Evolutionary conservation across 352 stramenopile genomes (phyloP).

Genomic region (Vaucheria bursata): DNA sequence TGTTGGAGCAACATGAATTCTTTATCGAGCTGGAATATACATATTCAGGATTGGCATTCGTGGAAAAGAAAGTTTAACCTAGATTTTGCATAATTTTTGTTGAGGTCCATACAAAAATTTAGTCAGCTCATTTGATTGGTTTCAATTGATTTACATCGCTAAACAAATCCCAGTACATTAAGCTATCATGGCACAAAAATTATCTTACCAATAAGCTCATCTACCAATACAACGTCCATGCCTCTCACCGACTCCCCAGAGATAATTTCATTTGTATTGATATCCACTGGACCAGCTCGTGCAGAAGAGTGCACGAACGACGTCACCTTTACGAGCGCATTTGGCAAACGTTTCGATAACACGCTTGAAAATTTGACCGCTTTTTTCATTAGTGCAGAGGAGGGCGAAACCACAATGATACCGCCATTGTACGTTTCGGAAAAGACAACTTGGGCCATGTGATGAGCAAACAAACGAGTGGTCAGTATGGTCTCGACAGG

Average conservation of each 20-base stretch:
- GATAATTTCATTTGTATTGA: slow-evolving; percentile 40
- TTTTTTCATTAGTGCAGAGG: slow-evolving; percentile 37
- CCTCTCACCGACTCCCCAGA: slow-evolving; percentile 27
- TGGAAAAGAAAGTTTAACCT: too few relatives aligned
- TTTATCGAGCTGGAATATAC: too few relatives aligned
- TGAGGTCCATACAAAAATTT: too few relatives aligned
- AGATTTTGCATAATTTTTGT: too few relatives aligned
- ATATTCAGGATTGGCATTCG: too few relatives aligned
- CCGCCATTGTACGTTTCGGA: neutral
- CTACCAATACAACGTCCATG: slow-evolving; percentile 31
- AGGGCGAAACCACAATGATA: slow-evolving; percentile 8
- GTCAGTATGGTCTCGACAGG: slow-evolving; percentile 83
- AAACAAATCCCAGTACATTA: too few relatives aligned
- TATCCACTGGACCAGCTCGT: slow-evolving; percentile 31
- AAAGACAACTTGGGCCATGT: slow-evolving; percentile 14
- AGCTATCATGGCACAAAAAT: too few relatives aligned
- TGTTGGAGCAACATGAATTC: too few relatives aligned
- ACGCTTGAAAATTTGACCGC: slow-evolving; percentile 36
- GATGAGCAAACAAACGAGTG: slow-evolving; percentile 37
- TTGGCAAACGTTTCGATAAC: slow-evolving; percentile 19
- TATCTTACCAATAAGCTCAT: slow-evolving; percentile 39
- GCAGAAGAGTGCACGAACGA: slow-evolving; percentile 36
- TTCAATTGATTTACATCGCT: too few relatives aligned
- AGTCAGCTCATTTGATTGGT: too few relatives aligned
- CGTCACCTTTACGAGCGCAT: slow-evolving; percentile 24